Base-by-base conservation (phyloP, 768 basidiomycete genomes). In the Rhodotorula diobovata region DNA sequence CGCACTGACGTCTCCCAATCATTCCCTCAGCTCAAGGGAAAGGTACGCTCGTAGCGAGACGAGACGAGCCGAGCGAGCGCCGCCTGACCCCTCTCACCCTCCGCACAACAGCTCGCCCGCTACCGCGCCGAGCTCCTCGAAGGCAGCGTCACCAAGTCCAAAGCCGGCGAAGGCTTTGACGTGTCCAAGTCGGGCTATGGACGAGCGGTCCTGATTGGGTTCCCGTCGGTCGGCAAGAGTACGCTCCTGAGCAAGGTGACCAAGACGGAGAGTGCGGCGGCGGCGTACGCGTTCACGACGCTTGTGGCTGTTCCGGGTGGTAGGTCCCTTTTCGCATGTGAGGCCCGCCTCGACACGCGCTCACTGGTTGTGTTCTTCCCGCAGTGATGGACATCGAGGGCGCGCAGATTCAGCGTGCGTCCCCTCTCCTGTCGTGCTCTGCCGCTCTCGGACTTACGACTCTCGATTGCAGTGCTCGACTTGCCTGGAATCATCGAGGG, bases 61-160 rank as follows among this genome's bases (percentile, higher is more conserved):
- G 8, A 9, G 11, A 9, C 25, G 11, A 50, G 45, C 45, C 25
- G 48, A 50, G 11, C 39, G 5, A 6, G 2, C 48, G 14, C 15
- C 8, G 20, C 21, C 61, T 56, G 30, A 59, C 28, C 15, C n/a
- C 6, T 32, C 4, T 15, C 23, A 5, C 50, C n/a, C 2, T 35
- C 20, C 9, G 1, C 54, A n/a, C n/a, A n/a, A n/a, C n/a, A 70
- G 59, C 76, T 75, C 41, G 72, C 70, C 4, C 87, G 91, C 63
- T 98, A 97, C 81, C 88, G 95, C 43, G 91, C 91, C 1, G 93
- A 98, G 78, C 86, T 99, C 30, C 87, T 99, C 15, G 96, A 99
- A 81, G 73, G 84, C 84, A 6, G 92, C 91, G 37, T 85, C 88
- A 67, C 93, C 92, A 6, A 95, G 94, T 70, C 92, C 93, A 73